phyloP scores from a whole-genome alignment of 257 asterid species.

The Pogostemon cablin region DNA sequence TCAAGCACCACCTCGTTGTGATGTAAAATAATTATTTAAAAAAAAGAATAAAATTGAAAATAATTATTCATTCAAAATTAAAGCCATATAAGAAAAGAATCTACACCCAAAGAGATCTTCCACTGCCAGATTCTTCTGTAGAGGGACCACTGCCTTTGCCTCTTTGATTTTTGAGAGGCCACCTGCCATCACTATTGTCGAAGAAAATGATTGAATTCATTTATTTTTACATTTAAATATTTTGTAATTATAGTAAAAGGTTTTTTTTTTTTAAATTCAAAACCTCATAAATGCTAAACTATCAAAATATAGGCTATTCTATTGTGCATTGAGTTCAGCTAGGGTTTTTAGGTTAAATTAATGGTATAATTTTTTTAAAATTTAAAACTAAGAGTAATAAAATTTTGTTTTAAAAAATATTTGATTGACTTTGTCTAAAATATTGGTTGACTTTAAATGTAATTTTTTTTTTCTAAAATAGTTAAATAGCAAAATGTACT shows the following conservation, averaged over 20 bases:
- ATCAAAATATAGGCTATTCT: too few species aligned
- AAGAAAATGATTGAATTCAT: slow-evolving; percentile 41
- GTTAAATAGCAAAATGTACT: too few species aligned
- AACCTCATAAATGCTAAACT: too few species aligned
- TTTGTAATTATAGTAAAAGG: not conserved
- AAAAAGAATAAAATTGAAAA: not conserved
- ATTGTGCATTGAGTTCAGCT: too few species aligned
- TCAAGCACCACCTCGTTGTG: slow-evolving; percentile 7
- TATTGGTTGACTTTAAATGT: too few species aligned
- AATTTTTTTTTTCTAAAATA: too few species aligned
- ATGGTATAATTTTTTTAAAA: too few species aligned
- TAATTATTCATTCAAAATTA: slow-evolving; percentile 22
- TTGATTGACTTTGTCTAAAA: too few species aligned
- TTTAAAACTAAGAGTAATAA: too few species aligned
- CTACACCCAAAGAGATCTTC: slow-evolving; percentile 45
- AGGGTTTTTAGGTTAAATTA: too few species aligned
- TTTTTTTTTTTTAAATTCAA: not conserved
- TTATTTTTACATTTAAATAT: not conserved
- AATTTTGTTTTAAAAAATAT: too few species aligned
- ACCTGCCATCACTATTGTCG: slow-evolving; percentile 17
- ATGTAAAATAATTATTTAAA: not conserved
- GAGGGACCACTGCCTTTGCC: slow-evolving; percentile 53
- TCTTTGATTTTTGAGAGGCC: slow-evolving; percentile 47
- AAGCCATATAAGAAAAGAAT: slow-evolving; percentile 38
- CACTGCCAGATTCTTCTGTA: slow-evolving; percentile 55